phyloP scores from a whole-genome alignment of 2,329 filamentous ascomycete genomes.

The Talaromyces sp. region DNA sequence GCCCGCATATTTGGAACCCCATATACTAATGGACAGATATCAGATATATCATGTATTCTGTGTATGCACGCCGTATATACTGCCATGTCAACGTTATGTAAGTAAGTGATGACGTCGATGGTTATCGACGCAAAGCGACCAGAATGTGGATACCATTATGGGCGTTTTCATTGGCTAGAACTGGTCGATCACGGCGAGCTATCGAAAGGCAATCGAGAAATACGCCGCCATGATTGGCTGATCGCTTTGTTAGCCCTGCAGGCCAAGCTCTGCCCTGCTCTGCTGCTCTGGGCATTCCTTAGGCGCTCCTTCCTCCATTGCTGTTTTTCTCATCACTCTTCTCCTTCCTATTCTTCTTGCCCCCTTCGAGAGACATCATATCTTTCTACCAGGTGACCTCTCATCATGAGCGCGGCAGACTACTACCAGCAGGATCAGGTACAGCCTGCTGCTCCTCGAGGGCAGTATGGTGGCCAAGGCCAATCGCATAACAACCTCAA shows the following conservation, averaged over 20 bases:
- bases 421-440: slow-evolving; percentile 35
- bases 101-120: not conserved
- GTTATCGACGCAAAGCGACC: not conserved
- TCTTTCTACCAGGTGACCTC: not conserved
- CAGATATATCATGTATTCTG: too few relatives aligned
- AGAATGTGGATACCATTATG: not conserved
- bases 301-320: not conserved
- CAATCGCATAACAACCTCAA: slow-evolving; percentile 13
- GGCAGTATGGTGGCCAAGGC: slow-evolving; percentile 4
- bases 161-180: not conserved
- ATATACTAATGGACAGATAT: not conserved
- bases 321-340: not conserved
- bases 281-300: not conserved
- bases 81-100: not conserved
- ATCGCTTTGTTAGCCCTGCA: not conserved
- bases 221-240: not conserved
- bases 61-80: too few relatives aligned
- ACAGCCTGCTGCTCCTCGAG: slow-evolving; percentile 19
- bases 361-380: not conserved
- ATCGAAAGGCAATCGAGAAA: not conserved
- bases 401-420: slow-evolving; percentile 34
- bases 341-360: not conserved
- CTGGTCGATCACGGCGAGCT: not conserved
- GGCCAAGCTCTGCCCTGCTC: slow-evolving; percentile 2
- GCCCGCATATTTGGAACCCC: not conserved